Percentiles rank a stretch among this genome's conserved stretches.
Conservation (phyloP, 495 filamentous ascomycete species). For the Talaromyces ruber region DNA sequence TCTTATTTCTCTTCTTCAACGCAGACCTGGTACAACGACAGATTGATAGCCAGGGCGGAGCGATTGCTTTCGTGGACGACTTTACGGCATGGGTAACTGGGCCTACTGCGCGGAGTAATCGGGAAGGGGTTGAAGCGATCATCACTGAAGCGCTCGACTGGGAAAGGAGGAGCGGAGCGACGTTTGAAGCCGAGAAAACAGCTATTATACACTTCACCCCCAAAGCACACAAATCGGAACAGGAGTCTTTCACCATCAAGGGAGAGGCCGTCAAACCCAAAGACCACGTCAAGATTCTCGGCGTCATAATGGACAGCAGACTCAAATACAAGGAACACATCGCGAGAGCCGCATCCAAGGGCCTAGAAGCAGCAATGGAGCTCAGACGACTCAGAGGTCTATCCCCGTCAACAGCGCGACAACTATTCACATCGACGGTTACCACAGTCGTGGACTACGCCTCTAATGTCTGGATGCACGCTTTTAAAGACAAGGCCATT, state of each 20-base stretch:
- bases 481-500: constrained; percentile 14
- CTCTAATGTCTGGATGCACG: constrained; percentile 25
- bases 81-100: not conserved
- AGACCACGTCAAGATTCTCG: constrained; percentile 15
- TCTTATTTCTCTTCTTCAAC: no score
- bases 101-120: no score
- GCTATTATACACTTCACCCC: constrained; percentile 18
- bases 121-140: no score
- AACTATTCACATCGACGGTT: constrained; percentile 21
- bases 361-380: constrained; percentile 22
- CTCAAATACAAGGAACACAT: constrained; percentile 19
- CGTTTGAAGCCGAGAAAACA: constrained; percentile 19
- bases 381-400: constrained; percentile 18
- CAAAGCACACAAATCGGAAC: constrained; percentile 14
- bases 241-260: constrained; percentile 17
- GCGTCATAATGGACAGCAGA: constrained; percentile 13
- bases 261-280: constrained; percentile 15
- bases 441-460: constrained; percentile 24
- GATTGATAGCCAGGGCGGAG: no score
- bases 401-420: constrained; percentile 19
- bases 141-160: no score
- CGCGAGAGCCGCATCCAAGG: constrained; percentile 17
- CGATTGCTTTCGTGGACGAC: no score
- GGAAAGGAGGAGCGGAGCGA: no score
- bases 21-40: no score